These are phyloP conservation scores for Backusella sp. DNA, from an alignment of 192 early-diverging fungal species.

Conservation along the genomic window DNA sequence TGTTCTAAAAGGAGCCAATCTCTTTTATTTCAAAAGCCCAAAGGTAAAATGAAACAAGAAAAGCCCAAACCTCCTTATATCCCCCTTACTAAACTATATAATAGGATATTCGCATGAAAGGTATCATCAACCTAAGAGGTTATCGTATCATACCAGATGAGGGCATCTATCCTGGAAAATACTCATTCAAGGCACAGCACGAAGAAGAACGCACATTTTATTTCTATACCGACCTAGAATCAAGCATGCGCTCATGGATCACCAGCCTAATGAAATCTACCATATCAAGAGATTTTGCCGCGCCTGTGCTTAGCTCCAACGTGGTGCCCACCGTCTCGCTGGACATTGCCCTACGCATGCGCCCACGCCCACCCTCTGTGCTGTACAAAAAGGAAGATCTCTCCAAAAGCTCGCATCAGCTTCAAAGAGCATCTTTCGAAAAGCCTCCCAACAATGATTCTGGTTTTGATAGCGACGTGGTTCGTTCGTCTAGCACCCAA, in stretches of 20 bases:
- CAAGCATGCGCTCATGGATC: conserved; percentile 52
- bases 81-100: not conserved
- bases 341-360: conserved; percentile 48
- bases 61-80: not conserved
- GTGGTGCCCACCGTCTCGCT: conserved; percentile 52
- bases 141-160: conserved; percentile 58
- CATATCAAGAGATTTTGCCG: conserved; percentile 50
- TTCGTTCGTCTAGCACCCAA: not conserved
- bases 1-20: conserved; percentile 49
- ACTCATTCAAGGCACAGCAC: conserved; percentile 59
- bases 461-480: conserved; percentile 15
- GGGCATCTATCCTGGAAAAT: conserved; percentile 57
- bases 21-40: conserved; percentile 55
- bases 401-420: not conserved
- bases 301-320: conserved; percentile 56
- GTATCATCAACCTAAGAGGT: conserved; percentile 58
- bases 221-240: conserved; percentile 55
- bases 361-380: conserved; percentile 47
- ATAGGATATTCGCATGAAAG: conserved; percentile 49
- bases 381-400: conserved; percentile 19
- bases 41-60: conserved; percentile 13
- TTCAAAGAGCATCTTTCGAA: not conserved
- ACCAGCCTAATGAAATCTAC: conserved; percentile 63
- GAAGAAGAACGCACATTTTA: conserved; percentile 55
- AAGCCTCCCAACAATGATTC: conserved; percentile 3